Percentiles rank a stretch among this genome's conserved stretches.
phyloP scores from a whole-genome alignment of 768 basidiomycete genomes.

The Fibroporia radiculosa region DNA sequence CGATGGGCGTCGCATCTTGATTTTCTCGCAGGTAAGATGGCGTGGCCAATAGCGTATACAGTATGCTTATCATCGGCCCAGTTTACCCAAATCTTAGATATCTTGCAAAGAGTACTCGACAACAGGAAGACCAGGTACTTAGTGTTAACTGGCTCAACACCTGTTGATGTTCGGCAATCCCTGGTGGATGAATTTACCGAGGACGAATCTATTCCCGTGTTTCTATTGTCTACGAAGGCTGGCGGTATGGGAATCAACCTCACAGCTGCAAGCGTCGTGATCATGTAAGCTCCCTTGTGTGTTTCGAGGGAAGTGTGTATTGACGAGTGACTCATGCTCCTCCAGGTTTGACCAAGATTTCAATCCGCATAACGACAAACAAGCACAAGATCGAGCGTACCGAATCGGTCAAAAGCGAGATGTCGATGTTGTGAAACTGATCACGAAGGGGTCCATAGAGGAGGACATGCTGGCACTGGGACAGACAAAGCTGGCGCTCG shows the following conservation, averaged over 20 bases:
- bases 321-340: constrained; percentile 7
- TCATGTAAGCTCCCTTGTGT: constrained; percentile 51
- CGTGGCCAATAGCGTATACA: background rate
- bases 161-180: constrained; percentile 88
- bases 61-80: constrained; percentile 22
- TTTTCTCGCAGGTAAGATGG: constrained; percentile 82
- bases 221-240: constrained; percentile 87
- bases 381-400: constrained; percentile 96
- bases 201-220: constrained; percentile 77
- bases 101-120: constrained; percentile 77
- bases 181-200: constrained; percentile 95
- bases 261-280: constrained; percentile 91
- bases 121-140: constrained; percentile 67
- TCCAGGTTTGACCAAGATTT: constrained; percentile 94
- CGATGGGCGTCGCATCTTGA: constrained; percentile 74
- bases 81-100: constrained; percentile 96
- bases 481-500: constrained; percentile 83
- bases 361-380: constrained; percentile 95
- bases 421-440: constrained; percentile 91
- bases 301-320: background rate
- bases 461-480: constrained; percentile 93
- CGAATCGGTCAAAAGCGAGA: constrained; percentile 93
- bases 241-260: constrained; percentile 97
- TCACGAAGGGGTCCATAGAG: constrained; percentile 87
- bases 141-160: constrained; percentile 85